phyloP scores from a whole-genome alignment of 176 grass and related monocot species.

The Puya raimondii region DNA sequence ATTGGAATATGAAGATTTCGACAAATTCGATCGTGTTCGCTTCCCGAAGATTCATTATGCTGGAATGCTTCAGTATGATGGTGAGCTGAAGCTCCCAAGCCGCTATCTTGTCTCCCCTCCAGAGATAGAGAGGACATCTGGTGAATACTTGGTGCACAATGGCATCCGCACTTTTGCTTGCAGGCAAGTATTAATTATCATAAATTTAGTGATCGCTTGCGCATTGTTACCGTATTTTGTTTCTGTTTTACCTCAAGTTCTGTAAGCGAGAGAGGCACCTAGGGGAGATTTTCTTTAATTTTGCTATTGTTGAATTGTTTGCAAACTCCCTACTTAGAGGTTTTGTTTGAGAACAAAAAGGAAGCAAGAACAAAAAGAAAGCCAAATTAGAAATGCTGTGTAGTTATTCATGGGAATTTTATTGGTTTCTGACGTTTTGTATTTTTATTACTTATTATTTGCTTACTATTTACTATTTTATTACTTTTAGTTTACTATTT shows the following conservation, averaged over 20 bases:
- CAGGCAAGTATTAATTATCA: conserved; percentile 56
- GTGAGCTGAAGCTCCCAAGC: conserved; percentile 74
- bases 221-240: too few species aligned
- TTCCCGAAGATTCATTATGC: conserved; percentile 82
- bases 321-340: too few species aligned
- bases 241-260: too few species aligned
- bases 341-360: too few species aligned
- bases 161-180: conserved; percentile 92
- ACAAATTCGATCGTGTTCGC: conserved; percentile 86
- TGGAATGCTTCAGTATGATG: conserved; percentile 98
- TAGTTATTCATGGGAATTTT: too few species aligned
- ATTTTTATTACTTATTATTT: too few species aligned
- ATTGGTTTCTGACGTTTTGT: too few species aligned
- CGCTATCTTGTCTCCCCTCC: conserved; percentile 83
- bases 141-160: conserved; percentile 98
- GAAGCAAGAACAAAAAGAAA: too few species aligned
- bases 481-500: background rate
- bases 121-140: conserved; percentile 91
- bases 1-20: conserved; percentile 83
- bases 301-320: too few species aligned
- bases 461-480: background rate
- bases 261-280: too few species aligned
- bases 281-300: too few species aligned
- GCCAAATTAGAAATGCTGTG: too few species aligned
- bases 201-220: background rate